Evolutionary conservation across 2,329 filamentous ascomycete genomes (phyloP), one percentile per base, ranked within the genome.

Genomic region (Beauveria brongniartii): DNA sequence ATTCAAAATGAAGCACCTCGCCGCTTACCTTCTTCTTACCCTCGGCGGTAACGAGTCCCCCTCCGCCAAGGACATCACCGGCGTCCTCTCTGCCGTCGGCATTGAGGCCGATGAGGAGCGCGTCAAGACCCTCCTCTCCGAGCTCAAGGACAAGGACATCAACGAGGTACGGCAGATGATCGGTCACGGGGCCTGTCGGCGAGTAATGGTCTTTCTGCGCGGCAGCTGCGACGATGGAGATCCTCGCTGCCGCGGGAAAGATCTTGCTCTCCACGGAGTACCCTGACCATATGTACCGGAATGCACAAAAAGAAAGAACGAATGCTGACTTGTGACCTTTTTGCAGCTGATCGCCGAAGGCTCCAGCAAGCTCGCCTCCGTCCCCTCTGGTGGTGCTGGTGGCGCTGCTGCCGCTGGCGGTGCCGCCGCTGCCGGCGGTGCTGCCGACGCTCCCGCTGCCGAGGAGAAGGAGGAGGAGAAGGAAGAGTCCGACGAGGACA

Each of bases 1-100:
- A 67, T 70, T 72, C 78, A 96, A 88, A 91, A 97, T 99, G 94
- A 97, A 99, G 92, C 89, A 97, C 83, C 89, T 99, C 83, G 94
- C 94, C 78, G 93, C 94, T 78, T 97, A 96, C 87, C 92, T 99
- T 76, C 93, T 99, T 77, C 91, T 97, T 79, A 81, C 82, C 82
- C 89, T 97, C 71, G 93, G 85, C 78, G 94, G 94, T 82, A 97
- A 97, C 86, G 78, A 84, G 82, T 86, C 87, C 67, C 94, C 94
- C 72, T 92, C 90, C 67, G 91, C 90, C 72, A 78, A 79, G 69
- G 92, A 97, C 77, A 81, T 99, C 85, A 94, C 90, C 84, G 76
- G 74, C 66, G 92, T 99, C 73, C 91, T 99, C 77, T 86, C 87
- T 74, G 90, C 93, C 70, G 94, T 97, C 75, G 94, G 94, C 73